phyloP scores from a whole-genome alignment of 345 rosid genomes.

The Arabidopsis suecica region DNA sequence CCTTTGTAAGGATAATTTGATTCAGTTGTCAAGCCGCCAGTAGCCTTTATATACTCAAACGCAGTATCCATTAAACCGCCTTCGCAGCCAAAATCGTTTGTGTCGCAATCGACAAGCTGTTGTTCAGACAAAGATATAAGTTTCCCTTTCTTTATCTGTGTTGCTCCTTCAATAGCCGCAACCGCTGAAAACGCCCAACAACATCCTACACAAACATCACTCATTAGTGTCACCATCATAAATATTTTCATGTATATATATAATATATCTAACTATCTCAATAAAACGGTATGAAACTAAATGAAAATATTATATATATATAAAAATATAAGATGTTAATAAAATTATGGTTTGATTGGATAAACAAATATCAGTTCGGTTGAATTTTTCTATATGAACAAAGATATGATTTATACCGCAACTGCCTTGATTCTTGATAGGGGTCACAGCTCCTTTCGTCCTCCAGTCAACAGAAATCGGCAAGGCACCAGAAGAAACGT shows the following conservation, averaged over 20 bases:
- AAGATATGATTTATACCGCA: constrained; percentile 43
- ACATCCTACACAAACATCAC: constrained; percentile 45
- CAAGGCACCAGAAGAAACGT: constrained; percentile 37
- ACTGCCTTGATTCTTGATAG: constrained; percentile 49
- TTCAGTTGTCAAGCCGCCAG: constrained; percentile 57
- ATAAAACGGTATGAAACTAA: not conserved
- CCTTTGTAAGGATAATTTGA: constrained; percentile 56
- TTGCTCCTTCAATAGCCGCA: constrained; percentile 66
- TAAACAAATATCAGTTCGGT: not conserved
- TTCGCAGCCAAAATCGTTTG: constrained; percentile 49
- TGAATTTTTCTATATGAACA: not conserved
- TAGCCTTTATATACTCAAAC: constrained; percentile 51
- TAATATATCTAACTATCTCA: not conserved
- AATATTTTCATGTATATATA: not conserved
- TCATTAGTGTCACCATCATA: not conserved
- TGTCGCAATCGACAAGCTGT: constrained; percentile 65
- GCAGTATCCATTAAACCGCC: constrained; percentile 68
- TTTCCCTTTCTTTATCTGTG: constrained; percentile 58
- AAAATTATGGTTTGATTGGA: not conserved
- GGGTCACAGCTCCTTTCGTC: constrained; percentile 51
- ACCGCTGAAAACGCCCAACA: constrained; percentile 87
- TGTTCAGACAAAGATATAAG: constrained; percentile 67
- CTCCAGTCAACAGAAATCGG: constrained; percentile 52
- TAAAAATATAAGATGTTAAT: too few relatives aligned
- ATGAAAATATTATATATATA: not conserved